Conservation (phyloP, 208 protist species). For the Spongospora subterranea region DNA sequence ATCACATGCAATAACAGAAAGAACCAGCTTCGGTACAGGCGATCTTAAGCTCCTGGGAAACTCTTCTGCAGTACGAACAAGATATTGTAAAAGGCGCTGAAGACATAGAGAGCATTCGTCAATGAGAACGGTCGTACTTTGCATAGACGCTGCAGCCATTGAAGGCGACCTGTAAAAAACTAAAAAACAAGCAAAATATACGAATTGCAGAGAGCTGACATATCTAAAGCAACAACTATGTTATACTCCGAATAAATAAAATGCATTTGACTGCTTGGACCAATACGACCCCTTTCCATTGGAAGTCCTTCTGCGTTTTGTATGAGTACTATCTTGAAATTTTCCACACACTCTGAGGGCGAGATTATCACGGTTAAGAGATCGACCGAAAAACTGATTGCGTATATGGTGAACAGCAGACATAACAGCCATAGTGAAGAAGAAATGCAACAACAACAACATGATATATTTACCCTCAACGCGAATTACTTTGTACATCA, state of each 20-base stretch:
- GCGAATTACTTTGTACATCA: background rate
- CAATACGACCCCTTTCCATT: background rate
- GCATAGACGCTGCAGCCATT: constrained; percentile 4
- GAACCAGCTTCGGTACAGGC: background rate
- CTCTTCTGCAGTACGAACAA: background rate
- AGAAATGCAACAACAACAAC: too few species aligned
- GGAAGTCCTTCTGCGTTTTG: background rate
- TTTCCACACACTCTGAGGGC: background rate
- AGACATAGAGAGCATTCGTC: background rate
- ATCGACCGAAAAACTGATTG: too few species aligned
- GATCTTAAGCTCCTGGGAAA: background rate
- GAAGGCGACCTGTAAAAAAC: background rate
- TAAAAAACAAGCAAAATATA: background rate
- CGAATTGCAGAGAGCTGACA: background rate
- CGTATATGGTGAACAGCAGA: too few species aligned
- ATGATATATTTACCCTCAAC: background rate
- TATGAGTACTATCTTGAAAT: background rate
- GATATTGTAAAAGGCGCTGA: background rate
- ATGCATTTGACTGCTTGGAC: background rate
- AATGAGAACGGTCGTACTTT: background rate
- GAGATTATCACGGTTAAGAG: too few species aligned
- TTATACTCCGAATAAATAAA: background rate
- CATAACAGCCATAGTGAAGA: too few species aligned
- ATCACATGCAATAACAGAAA: constrained; percentile 35
- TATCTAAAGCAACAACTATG: constrained; percentile 3